A percentile compares a stretch with the other conserved stretches of the same genome.
phyloP scores from a whole-genome alignment of 2,329 filamentous ascomycete species.

The Fusarium citri region DNA sequence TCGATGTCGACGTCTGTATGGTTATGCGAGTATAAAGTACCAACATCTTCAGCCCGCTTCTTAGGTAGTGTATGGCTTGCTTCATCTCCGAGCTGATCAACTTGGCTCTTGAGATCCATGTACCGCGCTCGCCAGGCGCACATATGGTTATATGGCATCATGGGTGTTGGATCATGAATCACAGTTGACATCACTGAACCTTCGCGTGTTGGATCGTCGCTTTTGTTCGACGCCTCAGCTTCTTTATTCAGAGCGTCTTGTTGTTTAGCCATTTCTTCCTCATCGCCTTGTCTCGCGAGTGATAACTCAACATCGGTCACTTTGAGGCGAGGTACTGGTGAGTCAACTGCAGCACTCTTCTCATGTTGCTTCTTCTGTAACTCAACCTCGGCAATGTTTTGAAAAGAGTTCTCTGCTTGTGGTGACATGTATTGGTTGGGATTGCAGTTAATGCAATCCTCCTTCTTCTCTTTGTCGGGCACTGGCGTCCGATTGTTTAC shows the following conservation, averaged over 20 bases:
- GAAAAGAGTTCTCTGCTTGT: neutral
- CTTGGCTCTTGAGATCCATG: conserved; percentile 55
- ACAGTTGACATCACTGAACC: conserved; percentile 32
- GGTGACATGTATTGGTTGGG: conserved; percentile 34
- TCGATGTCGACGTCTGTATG: conserved; percentile 58
- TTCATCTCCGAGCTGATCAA: conserved; percentile 56
- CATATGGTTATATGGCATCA: conserved; percentile 54
- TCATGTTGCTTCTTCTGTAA: neutral
- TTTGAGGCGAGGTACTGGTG: conserved; percentile 39
- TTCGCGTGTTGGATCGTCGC: conserved; percentile 11
- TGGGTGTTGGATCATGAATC: conserved; percentile 50
- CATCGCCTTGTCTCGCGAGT: conserved; percentile 40
- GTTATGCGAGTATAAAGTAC: conserved; percentile 34
- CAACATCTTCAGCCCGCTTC: conserved; percentile 36
- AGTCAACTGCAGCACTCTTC: conserved; percentile 8
- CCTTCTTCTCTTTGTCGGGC: conserved; percentile 20
- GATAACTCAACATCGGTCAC: conserved; percentile 47
- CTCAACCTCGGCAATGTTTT: conserved; percentile 5
- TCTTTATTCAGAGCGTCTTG: conserved; percentile 7
- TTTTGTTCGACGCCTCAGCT: conserved; percentile 8
- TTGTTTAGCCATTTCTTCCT: conserved; percentile 30
- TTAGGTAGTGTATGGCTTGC: conserved; percentile 43
- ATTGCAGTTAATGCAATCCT: conserved; percentile 41
- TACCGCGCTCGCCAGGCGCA: conserved; percentile 59
- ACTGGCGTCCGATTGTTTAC: conserved; percentile 26